phyloP scores from a whole-genome alignment of 352 stramenopile genomes.

The Phytophthora capsici region DNA sequence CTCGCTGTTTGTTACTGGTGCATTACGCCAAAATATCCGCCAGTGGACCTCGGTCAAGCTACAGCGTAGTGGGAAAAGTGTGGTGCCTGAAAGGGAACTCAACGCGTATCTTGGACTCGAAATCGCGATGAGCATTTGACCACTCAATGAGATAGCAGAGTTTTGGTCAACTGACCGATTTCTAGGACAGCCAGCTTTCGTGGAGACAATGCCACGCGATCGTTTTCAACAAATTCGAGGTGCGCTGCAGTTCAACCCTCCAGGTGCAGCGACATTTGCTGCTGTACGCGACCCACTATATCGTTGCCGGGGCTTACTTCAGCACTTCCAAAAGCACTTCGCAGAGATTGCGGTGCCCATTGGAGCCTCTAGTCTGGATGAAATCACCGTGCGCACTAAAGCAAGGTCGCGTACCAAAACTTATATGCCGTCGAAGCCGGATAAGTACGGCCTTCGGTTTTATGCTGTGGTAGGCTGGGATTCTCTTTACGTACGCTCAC shows the following conservation, averaged over 20 bases:
- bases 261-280: neutral
- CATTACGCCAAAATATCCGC: neutral
- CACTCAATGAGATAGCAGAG: slow-evolving; percentile 3
- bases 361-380: neutral
- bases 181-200: neutral
- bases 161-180: neutral
- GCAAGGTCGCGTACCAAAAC: neutral
- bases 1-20: slow-evolving; percentile 1
- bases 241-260: neutral
- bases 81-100: neutral
- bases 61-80: neutral
- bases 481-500: neutral
- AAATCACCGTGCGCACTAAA: slow-evolving; percentile 5
- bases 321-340: neutral
- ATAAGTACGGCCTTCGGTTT: slow-evolving; percentile 5
- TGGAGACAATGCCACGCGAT: neutral
- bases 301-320: neutral
- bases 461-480: slow-evolving; percentile 3
- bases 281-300: neutral
- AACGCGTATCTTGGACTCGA: slow-evolving; percentile 4
- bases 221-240: slow-evolving; percentile 1
- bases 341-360: neutral
- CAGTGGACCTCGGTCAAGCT: slow-evolving; percentile 1
- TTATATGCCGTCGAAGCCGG: slow-evolving; percentile 1
- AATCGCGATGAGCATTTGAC: slow-evolving; percentile 9